phyloP scores from a whole-genome alignment of 2,329 filamentous ascomycete genomes.

The Alternaria dauci region DNA sequence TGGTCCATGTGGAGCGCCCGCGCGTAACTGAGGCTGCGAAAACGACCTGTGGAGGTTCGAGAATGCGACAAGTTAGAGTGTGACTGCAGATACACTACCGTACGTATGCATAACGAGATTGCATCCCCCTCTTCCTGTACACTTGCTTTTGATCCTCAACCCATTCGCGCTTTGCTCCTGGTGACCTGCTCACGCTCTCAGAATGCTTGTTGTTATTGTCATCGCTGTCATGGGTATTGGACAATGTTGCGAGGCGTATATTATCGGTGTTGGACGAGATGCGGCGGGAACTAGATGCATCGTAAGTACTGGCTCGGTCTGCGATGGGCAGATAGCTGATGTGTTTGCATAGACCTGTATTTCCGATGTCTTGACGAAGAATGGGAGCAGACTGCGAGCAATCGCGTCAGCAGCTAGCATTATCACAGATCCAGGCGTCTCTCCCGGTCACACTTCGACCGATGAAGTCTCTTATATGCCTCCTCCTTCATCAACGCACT shows the following conservation, averaged over 20 bases:
- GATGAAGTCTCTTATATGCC: not conserved
- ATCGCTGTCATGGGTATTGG: not conserved
- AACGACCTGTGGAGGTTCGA: slow-evolving; percentile 12
- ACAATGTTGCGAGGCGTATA: slow-evolving; percentile 30
- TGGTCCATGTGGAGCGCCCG: not conserved
- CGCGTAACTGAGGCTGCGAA: slow-evolving; percentile 2
- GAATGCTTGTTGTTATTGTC: slow-evolving; percentile 17
- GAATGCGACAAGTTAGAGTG: slow-evolving; percentile 18
- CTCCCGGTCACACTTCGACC: not conserved
- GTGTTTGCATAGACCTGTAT: not conserved
- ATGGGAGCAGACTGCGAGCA: not conserved
- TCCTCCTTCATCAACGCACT: slow-evolving; percentile 1
- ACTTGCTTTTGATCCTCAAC: not conserved
- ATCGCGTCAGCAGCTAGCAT: not conserved
- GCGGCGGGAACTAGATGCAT: not conserved
- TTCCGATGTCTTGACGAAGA: not conserved
- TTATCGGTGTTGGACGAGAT: slow-evolving; percentile 12
- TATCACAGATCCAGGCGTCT: not conserved
- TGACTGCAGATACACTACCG: slow-evolving; percentile 30
- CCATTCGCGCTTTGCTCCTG: not conserved
- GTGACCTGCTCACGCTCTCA: not conserved
- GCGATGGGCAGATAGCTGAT: not conserved
- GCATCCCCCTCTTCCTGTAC: not conserved
- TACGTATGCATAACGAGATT: slow-evolving; percentile 21
- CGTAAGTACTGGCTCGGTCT: slow-evolving; percentile 16